phyloP scores from a whole-genome alignment of 192 early-diverging fungal species.

The Phycomyces blakesleeanus region DNA sequence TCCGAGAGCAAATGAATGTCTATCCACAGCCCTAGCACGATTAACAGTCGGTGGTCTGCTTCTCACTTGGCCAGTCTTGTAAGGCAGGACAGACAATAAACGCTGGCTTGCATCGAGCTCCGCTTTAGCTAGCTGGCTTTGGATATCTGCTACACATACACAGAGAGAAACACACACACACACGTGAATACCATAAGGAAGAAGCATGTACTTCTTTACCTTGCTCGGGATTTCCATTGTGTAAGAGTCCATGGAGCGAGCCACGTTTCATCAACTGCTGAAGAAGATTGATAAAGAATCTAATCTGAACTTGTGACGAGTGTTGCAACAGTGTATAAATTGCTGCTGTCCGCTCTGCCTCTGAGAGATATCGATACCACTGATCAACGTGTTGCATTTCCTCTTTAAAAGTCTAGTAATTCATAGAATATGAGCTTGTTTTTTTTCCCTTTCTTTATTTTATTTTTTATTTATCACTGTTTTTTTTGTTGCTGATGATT shows the following conservation, averaged over 20 bases:
- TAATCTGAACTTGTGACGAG: constrained; percentile 82
- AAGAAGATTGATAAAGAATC: constrained; percentile 89
- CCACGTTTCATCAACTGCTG: constrained; percentile 88
- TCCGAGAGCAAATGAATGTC: constrained; percentile 50
- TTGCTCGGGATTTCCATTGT: constrained; percentile 46
- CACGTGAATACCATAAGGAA: not conserved
- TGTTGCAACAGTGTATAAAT: constrained; percentile 88
- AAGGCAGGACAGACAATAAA: constrained; percentile 25
- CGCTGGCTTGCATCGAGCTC: constrained; percentile 41
- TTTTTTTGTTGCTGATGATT: constrained; percentile 22
- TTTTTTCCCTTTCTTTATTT: too few species aligned
- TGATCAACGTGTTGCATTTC: constrained; percentile 88
- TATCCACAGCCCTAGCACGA: constrained; percentile 42
- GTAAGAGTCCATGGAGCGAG: constrained; percentile 54
- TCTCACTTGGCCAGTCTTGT: constrained; percentile 17
- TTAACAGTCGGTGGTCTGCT: not conserved
- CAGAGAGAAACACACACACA: too few species aligned
- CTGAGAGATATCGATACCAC: constrained; percentile 89
- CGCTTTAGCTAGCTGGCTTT: constrained; percentile 51
- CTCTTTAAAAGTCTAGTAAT: constrained; percentile 38
- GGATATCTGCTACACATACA: constrained; percentile 31
- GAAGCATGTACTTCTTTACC: constrained; percentile 26
- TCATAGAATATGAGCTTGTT: not conserved
- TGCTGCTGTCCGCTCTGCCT: constrained; percentile 84
- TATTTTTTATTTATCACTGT: not conserved